These are phyloP conservation scores for Arachis stenosperma DNA, from an alignment of 306 rosid species.

Conservation along the genomic window DNA sequence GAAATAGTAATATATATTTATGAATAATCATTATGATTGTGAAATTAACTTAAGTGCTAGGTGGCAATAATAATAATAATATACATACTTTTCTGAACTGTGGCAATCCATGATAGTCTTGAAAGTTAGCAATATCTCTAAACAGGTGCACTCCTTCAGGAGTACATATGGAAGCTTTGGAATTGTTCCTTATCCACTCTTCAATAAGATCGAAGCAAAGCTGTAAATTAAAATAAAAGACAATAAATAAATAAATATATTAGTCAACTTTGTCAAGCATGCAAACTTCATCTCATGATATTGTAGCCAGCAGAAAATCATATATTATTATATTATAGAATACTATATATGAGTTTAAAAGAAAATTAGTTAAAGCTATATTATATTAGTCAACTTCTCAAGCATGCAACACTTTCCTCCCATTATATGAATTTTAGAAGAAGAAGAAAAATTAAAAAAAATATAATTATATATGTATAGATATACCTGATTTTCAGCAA, in stretches of 20 bases:
- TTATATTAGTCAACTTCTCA: too few relatives aligned
- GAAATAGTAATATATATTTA: too few relatives aligned
- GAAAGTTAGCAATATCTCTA: constrained; percentile 68
- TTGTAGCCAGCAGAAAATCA: too few relatives aligned
- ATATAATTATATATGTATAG: too few relatives aligned
- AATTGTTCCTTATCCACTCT: constrained; percentile 74
- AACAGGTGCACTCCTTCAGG: constrained; percentile 66
- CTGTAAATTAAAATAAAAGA: constrained; percentile 42
- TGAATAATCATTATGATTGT: background rate
- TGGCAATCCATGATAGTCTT: constrained; percentile 90
- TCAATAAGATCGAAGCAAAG: constrained; percentile 59
- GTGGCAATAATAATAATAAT: too few relatives aligned
- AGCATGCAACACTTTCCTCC: too few relatives aligned
- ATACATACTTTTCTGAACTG: constrained; percentile 71
- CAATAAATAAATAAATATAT: background rate
- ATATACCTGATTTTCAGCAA: constrained; percentile 88
- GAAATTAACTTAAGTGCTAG: background rate
- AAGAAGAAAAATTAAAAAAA: too few relatives aligned
- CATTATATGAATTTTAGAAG: too few relatives aligned
- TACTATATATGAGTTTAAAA: too few relatives aligned
- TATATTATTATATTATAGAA: too few relatives aligned
- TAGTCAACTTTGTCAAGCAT: background rate
- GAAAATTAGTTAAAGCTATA: too few relatives aligned
- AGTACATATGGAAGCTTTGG: constrained; percentile 79
- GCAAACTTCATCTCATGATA: background rate